Conservation (phyloP, 257 asterid species). For the Fraxinus cuspidata region DNA sequence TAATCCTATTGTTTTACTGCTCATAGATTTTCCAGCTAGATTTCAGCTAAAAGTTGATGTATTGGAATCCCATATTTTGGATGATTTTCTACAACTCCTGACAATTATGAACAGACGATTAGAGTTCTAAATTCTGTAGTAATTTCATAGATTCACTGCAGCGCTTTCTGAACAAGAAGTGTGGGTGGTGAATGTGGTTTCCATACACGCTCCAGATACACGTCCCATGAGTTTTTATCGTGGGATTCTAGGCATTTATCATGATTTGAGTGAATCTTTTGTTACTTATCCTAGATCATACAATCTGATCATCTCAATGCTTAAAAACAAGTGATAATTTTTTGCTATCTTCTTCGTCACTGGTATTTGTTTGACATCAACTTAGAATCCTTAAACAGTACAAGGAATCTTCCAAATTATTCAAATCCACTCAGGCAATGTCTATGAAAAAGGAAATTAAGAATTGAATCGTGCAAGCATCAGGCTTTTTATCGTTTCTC, state of each 20-base stretch:
- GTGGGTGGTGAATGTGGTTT: slow-evolving; percentile 92
- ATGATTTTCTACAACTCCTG: slow-evolving; percentile 19
- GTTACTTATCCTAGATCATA: slow-evolving; percentile 90
- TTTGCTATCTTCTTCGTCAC: no score
- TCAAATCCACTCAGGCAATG: no score
- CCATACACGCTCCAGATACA: slow-evolving; percentile 83
- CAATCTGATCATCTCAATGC: slow-evolving; percentile 96
- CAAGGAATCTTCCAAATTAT: no score
- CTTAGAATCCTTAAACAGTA: no score
- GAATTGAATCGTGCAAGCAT: no score
- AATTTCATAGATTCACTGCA: slow-evolving; percentile 77
- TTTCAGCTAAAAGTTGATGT: slow-evolving; percentile 11
- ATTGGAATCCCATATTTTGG: slow-evolving; percentile 22
- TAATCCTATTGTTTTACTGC: slow-evolving; percentile 15
- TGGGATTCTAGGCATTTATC: slow-evolving; percentile 81
- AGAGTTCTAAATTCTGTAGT: slow-evolving; percentile 13
- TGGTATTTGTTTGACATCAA: no score
- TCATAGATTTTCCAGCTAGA: not conserved
- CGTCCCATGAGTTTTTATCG: slow-evolving; percentile 86
- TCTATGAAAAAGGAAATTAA: no score
- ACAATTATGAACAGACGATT: not conserved
- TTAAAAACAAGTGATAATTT: slow-evolving; percentile 63
- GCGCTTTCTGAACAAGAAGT: slow-evolving; percentile 68
- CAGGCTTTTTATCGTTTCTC: no score
- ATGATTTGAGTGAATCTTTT: slow-evolving; percentile 94